Conservation (phyloP, 805 yeast species). For the Cyberlindnera nakhonratchasimensis region DNA sequence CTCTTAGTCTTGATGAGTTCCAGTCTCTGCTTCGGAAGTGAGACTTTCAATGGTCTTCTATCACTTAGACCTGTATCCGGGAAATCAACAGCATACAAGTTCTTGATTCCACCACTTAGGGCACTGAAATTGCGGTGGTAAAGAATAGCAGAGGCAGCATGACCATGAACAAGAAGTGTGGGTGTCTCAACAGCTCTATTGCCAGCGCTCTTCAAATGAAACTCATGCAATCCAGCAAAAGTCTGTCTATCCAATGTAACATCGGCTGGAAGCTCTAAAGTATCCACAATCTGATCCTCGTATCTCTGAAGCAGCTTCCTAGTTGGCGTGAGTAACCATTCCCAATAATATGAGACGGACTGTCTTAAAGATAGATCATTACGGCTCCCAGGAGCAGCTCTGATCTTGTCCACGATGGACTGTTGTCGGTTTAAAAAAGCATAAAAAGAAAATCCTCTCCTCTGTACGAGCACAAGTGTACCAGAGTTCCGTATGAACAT, state of each 20-base stretch:
- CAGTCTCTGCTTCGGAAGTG: slow-evolving; percentile 13
- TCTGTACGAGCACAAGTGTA: neutral
- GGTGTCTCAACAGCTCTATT: slow-evolving; percentile 29
- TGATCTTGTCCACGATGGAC: slow-evolving; percentile 17
- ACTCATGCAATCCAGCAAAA: slow-evolving; percentile 22
- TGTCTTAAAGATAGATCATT: slow-evolving; percentile 15
- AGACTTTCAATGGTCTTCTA: slow-evolving; percentile 21
- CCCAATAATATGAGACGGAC: slow-evolving; percentile 15
- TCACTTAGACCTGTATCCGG: slow-evolving; percentile 68
- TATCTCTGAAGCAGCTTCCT: slow-evolving; percentile 14
- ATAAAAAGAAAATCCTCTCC: slow-evolving; percentile 1
- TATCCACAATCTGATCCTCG: slow-evolving; percentile 19
- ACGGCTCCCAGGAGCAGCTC: slow-evolving; percentile 13
- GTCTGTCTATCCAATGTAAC: slow-evolving; percentile 7
- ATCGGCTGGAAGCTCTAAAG: slow-evolving; percentile 11
- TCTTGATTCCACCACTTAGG: slow-evolving; percentile 45
- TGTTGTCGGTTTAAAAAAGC: slow-evolving; percentile 5
- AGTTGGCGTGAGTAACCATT: slow-evolving; percentile 20
- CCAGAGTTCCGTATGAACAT: neutral
- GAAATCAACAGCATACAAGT: slow-evolving; percentile 65
- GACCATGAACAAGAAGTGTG: slow-evolving; percentile 76
- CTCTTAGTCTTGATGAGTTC: slow-evolving; percentile 10
- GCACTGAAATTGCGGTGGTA: slow-evolving; percentile 66
- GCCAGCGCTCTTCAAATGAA: slow-evolving; percentile 26
- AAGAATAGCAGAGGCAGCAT: slow-evolving; percentile 87